Conservation (phyloP, 495 filamentous ascomycete species). For the Penicillium pulvis region DNA sequence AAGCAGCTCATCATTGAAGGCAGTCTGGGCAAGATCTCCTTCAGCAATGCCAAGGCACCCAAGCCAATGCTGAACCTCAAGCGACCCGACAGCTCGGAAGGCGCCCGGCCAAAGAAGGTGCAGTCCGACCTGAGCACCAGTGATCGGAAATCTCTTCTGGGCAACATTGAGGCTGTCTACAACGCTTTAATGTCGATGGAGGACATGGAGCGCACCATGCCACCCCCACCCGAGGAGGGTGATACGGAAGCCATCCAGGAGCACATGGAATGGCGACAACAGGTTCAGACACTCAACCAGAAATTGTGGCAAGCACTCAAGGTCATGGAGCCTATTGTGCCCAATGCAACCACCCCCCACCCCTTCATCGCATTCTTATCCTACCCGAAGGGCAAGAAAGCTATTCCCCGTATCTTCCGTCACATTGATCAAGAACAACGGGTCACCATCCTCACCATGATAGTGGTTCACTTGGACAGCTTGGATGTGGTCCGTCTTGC, state of each 20-base stretch:
- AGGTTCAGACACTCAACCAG: slow-evolving; percentile 70
- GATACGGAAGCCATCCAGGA: slow-evolving; percentile 63
- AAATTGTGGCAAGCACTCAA: slow-evolving; percentile 83
- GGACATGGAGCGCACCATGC: slow-evolving; percentile 88
- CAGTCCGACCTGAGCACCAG: slow-evolving; percentile 54
- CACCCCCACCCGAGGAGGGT: slow-evolving; percentile 63
- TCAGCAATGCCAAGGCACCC: slow-evolving; percentile 97
- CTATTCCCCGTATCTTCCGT: slow-evolving; percentile 90
- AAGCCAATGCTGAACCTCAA: slow-evolving; percentile 95
- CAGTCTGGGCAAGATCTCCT: slow-evolving; percentile 97
- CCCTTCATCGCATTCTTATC: slow-evolving; percentile 97
- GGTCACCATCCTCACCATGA: slow-evolving; percentile 91
- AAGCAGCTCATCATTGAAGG: slow-evolving; percentile 98
- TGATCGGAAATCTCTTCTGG: slow-evolving; percentile 80
- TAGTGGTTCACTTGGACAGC: slow-evolving; percentile 88
- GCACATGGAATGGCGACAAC: slow-evolving; percentile 71
- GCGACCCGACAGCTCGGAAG: slow-evolving; percentile 70
- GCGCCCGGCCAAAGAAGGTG: slow-evolving; percentile 47
- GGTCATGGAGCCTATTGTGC: slow-evolving; percentile 85
- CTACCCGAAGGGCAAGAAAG: slow-evolving; percentile 94
- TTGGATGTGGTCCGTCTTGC: slow-evolving; percentile 86
- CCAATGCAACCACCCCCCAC: slow-evolving; percentile 70
- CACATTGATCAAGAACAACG: slow-evolving; percentile 91
- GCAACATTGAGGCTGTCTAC: slow-evolving; percentile 86
- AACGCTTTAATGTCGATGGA: slow-evolving; percentile 87